Evolutionary conservation across 2,329 filamentous ascomycete species (phyloP).

Genomic region (Chaetomiaceae sp.): DNA sequence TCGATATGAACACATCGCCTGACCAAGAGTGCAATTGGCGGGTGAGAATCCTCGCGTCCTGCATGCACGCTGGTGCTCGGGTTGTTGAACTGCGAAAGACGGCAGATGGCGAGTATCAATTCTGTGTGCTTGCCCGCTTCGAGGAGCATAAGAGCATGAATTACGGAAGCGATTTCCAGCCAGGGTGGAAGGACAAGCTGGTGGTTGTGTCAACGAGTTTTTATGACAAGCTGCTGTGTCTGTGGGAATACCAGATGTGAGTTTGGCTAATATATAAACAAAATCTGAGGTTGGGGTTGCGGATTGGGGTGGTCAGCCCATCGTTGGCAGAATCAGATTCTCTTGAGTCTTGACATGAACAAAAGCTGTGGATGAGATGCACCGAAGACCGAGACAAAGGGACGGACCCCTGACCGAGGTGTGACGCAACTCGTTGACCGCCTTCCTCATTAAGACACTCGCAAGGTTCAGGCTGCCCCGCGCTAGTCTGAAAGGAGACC

Average conservation of each 20-base stretch:
- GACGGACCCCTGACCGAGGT: neutral
- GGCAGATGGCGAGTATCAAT: constrained; percentile 46
- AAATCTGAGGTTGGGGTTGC: too few relatives aligned
- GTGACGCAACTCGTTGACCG: constrained; percentile 20
- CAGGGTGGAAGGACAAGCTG: constrained; percentile 32
- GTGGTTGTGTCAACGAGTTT: constrained; percentile 68
- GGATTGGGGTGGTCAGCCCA: too few relatives aligned
- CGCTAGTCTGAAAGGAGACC: constrained; percentile 11
- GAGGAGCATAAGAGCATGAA: constrained; percentile 93
- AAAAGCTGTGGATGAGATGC: neutral
- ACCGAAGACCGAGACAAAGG: neutral
- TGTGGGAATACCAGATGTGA: constrained; percentile 48
- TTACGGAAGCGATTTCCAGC: constrained; percentile 73
- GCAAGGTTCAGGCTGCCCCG: too few relatives aligned
- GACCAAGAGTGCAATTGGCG: constrained; percentile 24
- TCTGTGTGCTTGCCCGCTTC: constrained; percentile 65
- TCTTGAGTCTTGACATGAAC: too few relatives aligned
- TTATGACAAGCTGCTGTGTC: constrained; percentile 65
- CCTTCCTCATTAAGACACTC: neutral
- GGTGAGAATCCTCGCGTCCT: constrained; percentile 68
- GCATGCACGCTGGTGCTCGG: constrained; percentile 84
- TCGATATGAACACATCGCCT: constrained; percentile 33
- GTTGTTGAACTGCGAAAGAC: constrained; percentile 49
- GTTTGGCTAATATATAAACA: too few relatives aligned
- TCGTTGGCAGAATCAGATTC: too few relatives aligned